Percentiles rank a stretch among this genome's conserved stretches.
Evolutionary conservation across 139 green algal genomes (phyloP).

Genomic region (Closterium sp.): DNA sequence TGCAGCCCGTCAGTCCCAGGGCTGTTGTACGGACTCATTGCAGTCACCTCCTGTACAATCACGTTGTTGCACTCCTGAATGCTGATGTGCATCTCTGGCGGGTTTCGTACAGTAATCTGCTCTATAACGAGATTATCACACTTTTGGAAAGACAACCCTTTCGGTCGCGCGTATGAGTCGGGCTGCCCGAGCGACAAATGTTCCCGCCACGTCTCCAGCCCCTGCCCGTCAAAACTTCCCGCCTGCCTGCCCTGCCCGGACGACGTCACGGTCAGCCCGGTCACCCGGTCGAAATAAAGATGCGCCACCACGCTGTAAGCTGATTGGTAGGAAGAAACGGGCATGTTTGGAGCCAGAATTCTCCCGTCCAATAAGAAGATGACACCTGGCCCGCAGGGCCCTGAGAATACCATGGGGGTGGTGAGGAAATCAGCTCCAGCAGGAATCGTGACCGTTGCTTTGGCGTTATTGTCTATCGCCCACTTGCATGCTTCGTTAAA

Average conservation of each 20-base stretch:
- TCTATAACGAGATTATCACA: neutral
- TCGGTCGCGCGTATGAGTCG: neutral
- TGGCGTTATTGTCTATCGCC: neutral
- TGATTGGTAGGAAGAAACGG: neutral
- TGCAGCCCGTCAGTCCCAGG: neutral
- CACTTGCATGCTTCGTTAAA: neutral
- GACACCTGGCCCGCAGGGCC: neutral
- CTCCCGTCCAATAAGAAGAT: neutral
- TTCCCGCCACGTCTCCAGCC: neutral
- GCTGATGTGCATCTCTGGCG: neutral
- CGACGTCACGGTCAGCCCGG: neutral
- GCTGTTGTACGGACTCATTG: neutral
- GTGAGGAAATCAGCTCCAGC: neutral
- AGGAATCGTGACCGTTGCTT: neutral
- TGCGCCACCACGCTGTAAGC: neutral
- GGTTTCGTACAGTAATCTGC: neutral
- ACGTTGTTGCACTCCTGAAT: neutral
- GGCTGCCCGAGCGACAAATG: neutral
- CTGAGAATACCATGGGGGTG: neutral
- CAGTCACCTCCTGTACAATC: neutral
- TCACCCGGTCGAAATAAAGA: neutral
- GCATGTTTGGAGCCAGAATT: neutral
- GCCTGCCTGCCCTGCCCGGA: neutral
- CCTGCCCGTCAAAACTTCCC: neutral
- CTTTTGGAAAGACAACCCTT: neutral